Evolutionary conservation across 805 yeast genomes (phyloP).

Genomic region (Sugiyamaella boreocaroliniensis): DNA sequence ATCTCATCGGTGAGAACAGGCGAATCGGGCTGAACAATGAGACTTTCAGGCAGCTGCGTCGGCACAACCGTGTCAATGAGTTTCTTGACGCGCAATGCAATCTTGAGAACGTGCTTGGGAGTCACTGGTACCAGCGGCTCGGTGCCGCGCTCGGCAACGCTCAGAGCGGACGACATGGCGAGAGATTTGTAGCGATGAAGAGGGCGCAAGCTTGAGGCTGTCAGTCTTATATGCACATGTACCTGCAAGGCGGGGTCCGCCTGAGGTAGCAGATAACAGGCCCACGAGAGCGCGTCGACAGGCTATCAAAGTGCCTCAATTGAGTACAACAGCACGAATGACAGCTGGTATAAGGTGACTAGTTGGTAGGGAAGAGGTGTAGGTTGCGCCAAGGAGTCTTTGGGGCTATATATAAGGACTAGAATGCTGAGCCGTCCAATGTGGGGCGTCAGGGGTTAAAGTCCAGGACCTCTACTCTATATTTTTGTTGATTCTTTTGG

Average conservation of each 20-base stretch:
- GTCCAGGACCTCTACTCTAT: no score
- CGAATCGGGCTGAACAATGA: constrained; percentile 50
- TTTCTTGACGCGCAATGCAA: constrained; percentile 65
- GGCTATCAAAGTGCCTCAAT: no score
- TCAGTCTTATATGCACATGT: neutral
- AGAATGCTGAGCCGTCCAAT: no score
- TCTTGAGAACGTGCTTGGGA: constrained; percentile 24
- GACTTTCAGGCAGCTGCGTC: constrained; percentile 46
- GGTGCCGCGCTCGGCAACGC: neutral
- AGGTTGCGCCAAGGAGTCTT: no score
- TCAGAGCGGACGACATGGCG: neutral
- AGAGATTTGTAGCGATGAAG: neutral
- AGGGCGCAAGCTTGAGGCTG: neutral
- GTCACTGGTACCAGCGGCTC: constrained; percentile 12
- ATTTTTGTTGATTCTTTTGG: no score
- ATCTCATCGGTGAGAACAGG: constrained; percentile 54
- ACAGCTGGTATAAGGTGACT: no score
- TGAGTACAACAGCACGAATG: no score
- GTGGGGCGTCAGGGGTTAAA: no score
- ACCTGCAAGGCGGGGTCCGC: neutral
- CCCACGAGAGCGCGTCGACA: no score
- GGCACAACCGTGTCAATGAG: constrained; percentile 70
- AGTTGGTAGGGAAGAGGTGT: no score
- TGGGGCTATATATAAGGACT: no score
- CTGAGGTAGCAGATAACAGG: no score